Base-by-base conservation (phyloP, 768 basidiomycete genomes). In the Trametes punicea region DNA sequence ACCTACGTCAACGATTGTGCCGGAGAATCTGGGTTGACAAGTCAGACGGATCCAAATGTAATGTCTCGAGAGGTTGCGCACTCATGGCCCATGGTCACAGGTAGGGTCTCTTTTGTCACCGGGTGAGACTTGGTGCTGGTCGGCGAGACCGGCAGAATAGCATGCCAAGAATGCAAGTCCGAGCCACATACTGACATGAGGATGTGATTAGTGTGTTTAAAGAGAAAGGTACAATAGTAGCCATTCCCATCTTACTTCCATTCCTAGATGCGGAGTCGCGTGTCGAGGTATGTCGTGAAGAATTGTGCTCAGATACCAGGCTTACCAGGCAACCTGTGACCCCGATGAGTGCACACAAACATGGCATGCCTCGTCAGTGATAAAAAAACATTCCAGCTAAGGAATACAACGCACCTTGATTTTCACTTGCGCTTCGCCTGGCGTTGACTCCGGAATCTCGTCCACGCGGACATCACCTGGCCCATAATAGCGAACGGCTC, bases 21-120 rank as follows among this genome's bases (percentile, higher is more conserved):
- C 56, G 9, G 56, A 51, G 21, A 57, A 51, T 27, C 56, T 57
- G 33, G 3, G 20, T 9, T 29, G 7, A 33, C 9, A 34, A 11
- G n/a, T n/a, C 0, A 33, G 20, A 34, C 18, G 1, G 10, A 10
- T 4, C 9, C 4, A 20, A 33, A 10, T 21, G 27, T 21, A 21
- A 2, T 9, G 13, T 9, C 30, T 3, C 16, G 9, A 6, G 4
- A 15, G 25, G 25, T 11, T 13, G 42, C 52, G 13, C 25, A 78
- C 75, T 79, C 78, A 56, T 81, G 79, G 0, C 78, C 78, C 26
- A 80, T 64, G 4, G 71, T 74, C 9, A 76, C 63, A 1, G 79
- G 78, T 2, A 75, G 60, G 2, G 63, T 70, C 48, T 75, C 72
- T n/a, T 73, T 73, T 0, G 76, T 74, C 11, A 74, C 33, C 6